Evolutionary conservation across 345 rosid species (phyloP), one percentile per base, ranked within the genome.

Genomic region (Dipteronia dyeriana): DNA sequence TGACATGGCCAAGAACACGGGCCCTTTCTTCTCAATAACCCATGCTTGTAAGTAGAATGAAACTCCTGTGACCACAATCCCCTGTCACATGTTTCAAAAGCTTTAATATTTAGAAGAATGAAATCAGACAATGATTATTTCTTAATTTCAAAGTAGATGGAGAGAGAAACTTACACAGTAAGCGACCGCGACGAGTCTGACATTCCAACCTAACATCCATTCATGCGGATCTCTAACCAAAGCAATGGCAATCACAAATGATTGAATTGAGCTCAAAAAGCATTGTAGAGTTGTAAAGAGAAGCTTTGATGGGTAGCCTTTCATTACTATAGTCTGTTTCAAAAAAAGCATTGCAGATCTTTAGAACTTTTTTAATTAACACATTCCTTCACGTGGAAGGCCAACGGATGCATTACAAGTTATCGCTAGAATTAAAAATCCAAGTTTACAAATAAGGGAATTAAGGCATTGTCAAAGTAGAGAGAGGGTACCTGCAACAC

Each of bases 11-110:
- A 94, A 79, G 80, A 92, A 92, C 6, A 96, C 98, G 51, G 99
- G 97, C 51, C 99, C 99, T 65, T 85, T 91, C 82, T 87, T 92
- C 84, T 93, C 99, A 64, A 96, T 86, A 43, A 96, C 85, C 98
- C 97, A 96, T 45, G 99, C 84, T 85, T 96, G 99, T 23, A 96
- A 73, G 83, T 93, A 96, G 80, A 84, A 92, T 23, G 99, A 85
- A 26, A 92, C 80, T 0, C 97, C 98, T 2, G 98, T 96, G 80
- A 96, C 99, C 79, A 90, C 85, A 68, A 96, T 75, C 59, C 99
- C 99, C 99, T 95, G 86, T 68, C 38, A 47, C 9, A 74, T 63
- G 19, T 45, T 41, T 5, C 16, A 31, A 31, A 31, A 31, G 38
- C 38, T 31, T 31, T 31, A 31, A 31, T 31, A 31, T 31, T 31